These are phyloP conservation scores for Gremmenia infestans DNA, from an alignment of 2,329 filamentous ascomycete genomes.

Conservation along the genomic window DNA sequence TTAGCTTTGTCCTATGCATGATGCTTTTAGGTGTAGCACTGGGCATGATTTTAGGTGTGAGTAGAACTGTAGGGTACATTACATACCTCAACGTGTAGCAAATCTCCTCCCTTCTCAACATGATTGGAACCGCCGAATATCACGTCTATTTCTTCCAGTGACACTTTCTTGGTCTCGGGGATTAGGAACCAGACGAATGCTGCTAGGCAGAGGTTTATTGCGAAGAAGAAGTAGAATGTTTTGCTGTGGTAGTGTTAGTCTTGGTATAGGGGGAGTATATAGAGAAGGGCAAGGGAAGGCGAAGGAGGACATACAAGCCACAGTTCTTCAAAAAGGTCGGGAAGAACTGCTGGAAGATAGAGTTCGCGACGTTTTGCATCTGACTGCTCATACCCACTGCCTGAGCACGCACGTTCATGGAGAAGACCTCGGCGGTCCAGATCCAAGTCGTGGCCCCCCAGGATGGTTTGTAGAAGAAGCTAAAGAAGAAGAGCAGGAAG, in stretches of 20 bases:
- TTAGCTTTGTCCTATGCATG: neutral
- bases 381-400: conserved; percentile 60
- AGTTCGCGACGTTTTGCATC: conserved; percentile 57
- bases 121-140: conserved; percentile 41
- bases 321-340: conserved; percentile 57
- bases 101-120: conserved; percentile 26
- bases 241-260: conserved; percentile 9
- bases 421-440: conserved; percentile 64
- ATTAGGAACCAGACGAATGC: conserved; percentile 48
- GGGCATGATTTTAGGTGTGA: too few species aligned
- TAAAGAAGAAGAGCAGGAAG: conserved; percentile 62
- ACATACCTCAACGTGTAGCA: conserved; percentile 12
- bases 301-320: conserved; percentile 30
- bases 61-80: neutral
- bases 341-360: conserved; percentile 51
- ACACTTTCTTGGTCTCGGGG: conserved; percentile 51
- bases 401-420: conserved; percentile 65
- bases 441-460: conserved; percentile 66
- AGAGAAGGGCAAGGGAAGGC: too few species aligned
- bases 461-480: conserved; percentile 63
- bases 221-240: conserved; percentile 49
- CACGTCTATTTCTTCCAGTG: conserved; percentile 51
- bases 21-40: too few species aligned
- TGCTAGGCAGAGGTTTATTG: conserved; percentile 42
- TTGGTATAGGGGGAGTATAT: too few species aligned